phyloP scores from a whole-genome alignment of 1,139 yeast species.

The Candida sp. region DNA sequence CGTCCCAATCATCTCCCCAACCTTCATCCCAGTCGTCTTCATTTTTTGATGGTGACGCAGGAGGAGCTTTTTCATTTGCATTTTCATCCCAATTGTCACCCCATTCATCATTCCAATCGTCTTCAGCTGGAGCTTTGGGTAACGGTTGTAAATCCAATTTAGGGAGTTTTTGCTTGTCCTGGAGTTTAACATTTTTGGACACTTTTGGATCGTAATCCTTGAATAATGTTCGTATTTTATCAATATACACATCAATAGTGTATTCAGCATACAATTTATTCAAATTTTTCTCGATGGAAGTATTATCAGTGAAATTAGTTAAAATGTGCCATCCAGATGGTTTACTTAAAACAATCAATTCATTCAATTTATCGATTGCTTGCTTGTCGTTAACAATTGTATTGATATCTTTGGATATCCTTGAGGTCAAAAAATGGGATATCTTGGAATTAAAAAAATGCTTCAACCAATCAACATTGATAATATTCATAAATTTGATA shows the following conservation, averaged over 20 bases:
- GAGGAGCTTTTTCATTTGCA: constrained; percentile 4
- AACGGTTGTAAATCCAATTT: neutral
- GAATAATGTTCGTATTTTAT: constrained; percentile 18
- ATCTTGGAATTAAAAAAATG: constrained; percentile 26
- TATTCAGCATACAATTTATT: constrained; percentile 27
- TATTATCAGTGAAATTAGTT: constrained; percentile 13
- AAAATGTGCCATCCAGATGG: constrained; percentile 25
- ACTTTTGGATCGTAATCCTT: constrained; percentile 10
- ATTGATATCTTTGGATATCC: constrained; percentile 27
- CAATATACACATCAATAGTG: constrained; percentile 24
- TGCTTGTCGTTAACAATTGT: constrained; percentile 17
- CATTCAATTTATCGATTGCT: constrained; percentile 16
- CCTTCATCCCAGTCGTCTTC: constrained; percentile 18
- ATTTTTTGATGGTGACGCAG: neutral
- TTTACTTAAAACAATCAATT: constrained; percentile 19
- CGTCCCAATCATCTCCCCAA: constrained; percentile 21
- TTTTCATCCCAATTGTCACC: constrained; percentile 9
- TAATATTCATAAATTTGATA: constrained; percentile 25
- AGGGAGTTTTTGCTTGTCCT: constrained; percentile 4
- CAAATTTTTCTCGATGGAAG: constrained; percentile 19
- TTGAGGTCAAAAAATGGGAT: constrained; percentile 25
- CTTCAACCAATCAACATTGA: constrained; percentile 20
- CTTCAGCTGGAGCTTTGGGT: constrained; percentile 3
- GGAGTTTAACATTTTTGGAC: constrained; percentile 10
- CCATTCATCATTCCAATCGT: constrained; percentile 11